Conservation (phyloP, 2,329 filamentous ascomycete genomes). For the Fusarium secorum region DNA sequence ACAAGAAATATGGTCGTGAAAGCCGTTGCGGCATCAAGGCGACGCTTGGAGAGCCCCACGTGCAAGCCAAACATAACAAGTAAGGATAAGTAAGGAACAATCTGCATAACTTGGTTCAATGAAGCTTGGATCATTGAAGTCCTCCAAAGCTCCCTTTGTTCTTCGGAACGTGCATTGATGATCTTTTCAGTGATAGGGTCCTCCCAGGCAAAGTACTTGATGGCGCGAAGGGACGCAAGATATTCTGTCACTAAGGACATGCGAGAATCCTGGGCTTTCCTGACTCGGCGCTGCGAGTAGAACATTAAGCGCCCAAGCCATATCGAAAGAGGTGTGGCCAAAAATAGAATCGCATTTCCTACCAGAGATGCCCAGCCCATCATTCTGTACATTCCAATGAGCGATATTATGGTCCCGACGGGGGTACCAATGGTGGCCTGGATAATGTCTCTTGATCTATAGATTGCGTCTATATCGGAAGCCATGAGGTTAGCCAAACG, state of each 20-base stretch:
- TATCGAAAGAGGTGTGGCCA: conserved; percentile 59
- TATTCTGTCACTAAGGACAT: conserved; percentile 67
- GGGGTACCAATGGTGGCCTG: conserved; percentile 56
- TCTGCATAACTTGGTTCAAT: conserved; percentile 59
- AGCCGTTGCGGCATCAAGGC: conserved; percentile 63
- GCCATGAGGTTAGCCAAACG: conserved; percentile 65
- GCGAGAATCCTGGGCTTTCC: conserved; percentile 63
- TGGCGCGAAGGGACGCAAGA: conserved; percentile 62
- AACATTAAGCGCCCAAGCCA: conserved; percentile 60
- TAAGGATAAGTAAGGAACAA: conserved; percentile 61
- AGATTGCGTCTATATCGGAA: conserved; percentile 65
- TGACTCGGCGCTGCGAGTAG: conserved; percentile 59
- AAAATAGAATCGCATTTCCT: conserved; percentile 57
- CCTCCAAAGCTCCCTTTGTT: conserved; percentile 64
- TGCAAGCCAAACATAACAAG: conserved; percentile 63
- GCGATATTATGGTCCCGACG: conserved; percentile 55
- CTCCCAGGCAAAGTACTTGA: conserved; percentile 71
- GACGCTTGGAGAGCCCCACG: conserved; percentile 55
- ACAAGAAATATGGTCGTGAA: conserved; percentile 65
- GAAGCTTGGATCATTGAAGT: conserved; percentile 57
- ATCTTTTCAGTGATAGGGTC: conserved; percentile 60
- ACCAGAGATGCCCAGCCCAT: conserved; percentile 64
- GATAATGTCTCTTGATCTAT: conserved; percentile 59
- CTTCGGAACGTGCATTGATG: conserved; percentile 56
- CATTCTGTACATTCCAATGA: conserved; percentile 62